phyloP scores from a whole-genome alignment of 768 basidiomycete genomes.

The Pluteus cervinus region DNA sequence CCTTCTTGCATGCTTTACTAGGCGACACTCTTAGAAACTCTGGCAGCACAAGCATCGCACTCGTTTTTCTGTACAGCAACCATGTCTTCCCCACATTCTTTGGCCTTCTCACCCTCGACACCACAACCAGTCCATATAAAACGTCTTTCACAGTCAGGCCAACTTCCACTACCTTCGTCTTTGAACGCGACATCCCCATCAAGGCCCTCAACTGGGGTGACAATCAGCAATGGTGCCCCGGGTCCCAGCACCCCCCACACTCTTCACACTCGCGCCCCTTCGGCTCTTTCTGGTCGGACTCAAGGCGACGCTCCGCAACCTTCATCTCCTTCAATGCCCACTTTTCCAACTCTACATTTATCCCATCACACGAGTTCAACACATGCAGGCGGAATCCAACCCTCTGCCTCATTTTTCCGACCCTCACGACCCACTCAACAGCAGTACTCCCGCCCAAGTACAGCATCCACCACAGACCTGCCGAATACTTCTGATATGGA shows the following conservation, averaged over 20 bases:
- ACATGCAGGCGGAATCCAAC: constrained; percentile 70
- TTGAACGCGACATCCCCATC: constrained; percentile 19
- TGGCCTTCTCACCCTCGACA: constrained; percentile 17
- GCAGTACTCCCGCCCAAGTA: constrained; percentile 35
- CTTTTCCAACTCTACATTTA: constrained; percentile 11
- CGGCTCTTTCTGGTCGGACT: constrained; percentile 6
- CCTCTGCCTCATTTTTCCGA: constrained; percentile 74
- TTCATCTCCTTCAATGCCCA: constrained; percentile 13
- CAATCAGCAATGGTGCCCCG: constrained; percentile 3
- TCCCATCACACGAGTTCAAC: constrained; percentile 33
- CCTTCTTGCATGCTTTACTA: too few relatives aligned
- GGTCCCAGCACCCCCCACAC: constrained; percentile 14
- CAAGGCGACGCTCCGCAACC: constrained; percentile 10
- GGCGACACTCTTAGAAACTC: too few relatives aligned
- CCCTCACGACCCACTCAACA: constrained; percentile 56
- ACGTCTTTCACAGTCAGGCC: constrained; percentile 21
- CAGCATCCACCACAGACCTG: constrained; percentile 25
- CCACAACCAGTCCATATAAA: constrained; percentile 16
- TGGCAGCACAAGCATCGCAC: too few relatives aligned
- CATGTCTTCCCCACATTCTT: constrained; percentile 19
- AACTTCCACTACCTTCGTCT: constrained; percentile 29
- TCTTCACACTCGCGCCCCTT: constrained; percentile 3
- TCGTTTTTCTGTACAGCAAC: too few relatives aligned
- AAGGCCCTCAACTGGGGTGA: constrained; percentile 9
- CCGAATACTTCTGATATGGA: constrained; percentile 8